A percentile compares a stretch with the other conserved stretches of the same genome.
phyloP scores from a whole-genome alignment of 2,329 filamentous ascomycete species.

The Plenodomus tracheiphilus region DNA sequence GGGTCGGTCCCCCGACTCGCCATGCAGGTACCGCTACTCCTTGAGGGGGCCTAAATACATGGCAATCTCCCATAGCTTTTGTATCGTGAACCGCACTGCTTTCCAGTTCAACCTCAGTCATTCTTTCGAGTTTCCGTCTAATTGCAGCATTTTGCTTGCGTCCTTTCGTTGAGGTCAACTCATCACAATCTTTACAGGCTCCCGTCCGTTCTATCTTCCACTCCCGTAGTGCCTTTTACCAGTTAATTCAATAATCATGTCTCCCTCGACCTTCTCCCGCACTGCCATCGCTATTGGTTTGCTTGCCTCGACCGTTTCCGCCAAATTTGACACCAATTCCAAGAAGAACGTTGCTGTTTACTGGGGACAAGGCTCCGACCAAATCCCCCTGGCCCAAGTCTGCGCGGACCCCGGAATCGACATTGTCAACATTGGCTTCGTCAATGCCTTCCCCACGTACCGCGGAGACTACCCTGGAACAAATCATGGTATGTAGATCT shows the following conservation, averaged over 20 bases:
- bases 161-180: slow-evolving; percentile 55
- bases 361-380: slow-evolving; percentile 58
- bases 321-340: slow-evolving; percentile 47
- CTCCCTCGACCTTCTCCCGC: slow-evolving; percentile 27
- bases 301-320: slow-evolving; percentile 41
- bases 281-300: slow-evolving; percentile 42
- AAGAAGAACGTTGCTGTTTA: slow-evolving; percentile 58
- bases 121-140: slow-evolving; percentile 34
- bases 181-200: slow-evolving; percentile 47
- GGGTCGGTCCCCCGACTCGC: slow-evolving; percentile 18
- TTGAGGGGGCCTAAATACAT: slow-evolving; percentile 23
- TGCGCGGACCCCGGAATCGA: slow-evolving; percentile 57
- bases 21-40: slow-evolving; percentile 32
- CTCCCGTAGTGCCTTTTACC: slow-evolving; percentile 28
- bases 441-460: slow-evolving; percentile 58
- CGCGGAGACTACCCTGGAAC: slow-evolving; percentile 54
- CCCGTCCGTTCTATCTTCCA: slow-evolving; percentile 44
- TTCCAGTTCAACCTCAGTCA: slow-evolving; percentile 27
- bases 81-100: slow-evolving; percentile 24
- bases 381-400: slow-evolving; percentile 54
- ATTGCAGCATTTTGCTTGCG: slow-evolving; percentile 54
- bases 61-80: slow-evolving; percentile 35
- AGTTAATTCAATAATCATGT: slow-evolving; percentile 44
- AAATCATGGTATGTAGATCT: slow-evolving; percentile 54
- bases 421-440: slow-evolving; percentile 60